Evolutionary conservation across 192 early-diverging fungal genomes (phyloP).

Genomic region (Hyaloraphidium curvatum): DNA sequence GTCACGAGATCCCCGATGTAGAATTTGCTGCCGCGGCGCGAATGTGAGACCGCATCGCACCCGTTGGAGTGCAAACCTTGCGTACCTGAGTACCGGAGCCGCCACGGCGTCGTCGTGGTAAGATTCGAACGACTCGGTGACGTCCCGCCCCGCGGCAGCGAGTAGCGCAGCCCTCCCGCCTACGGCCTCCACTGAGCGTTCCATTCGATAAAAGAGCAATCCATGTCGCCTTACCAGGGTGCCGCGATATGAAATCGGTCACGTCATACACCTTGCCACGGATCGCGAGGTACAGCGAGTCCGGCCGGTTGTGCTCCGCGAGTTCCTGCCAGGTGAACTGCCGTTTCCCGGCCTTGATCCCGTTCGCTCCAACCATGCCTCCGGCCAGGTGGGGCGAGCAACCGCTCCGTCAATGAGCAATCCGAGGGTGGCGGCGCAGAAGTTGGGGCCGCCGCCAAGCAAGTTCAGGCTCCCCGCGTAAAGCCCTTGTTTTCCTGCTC

Average conservation of each 20-base stretch:
- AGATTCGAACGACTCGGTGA: slow-evolving; percentile 10
- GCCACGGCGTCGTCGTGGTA: neutral
- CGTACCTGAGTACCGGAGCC: neutral
- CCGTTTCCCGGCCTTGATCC: no score
- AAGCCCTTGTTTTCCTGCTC: no score
- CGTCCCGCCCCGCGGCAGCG: slow-evolving; percentile 25
- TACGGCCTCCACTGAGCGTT: neutral
- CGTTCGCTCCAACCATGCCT: no score
- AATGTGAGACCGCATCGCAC: neutral
- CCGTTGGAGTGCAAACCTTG: neutral
- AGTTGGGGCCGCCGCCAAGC: no score
- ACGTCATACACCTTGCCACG: slow-evolving; percentile 33
- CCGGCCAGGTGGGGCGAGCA: no score
- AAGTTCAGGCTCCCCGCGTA: no score
- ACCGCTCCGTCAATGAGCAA: no score
- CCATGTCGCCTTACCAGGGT: slow-evolving; percentile 14
- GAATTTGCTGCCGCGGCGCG: slow-evolving; percentile 10
- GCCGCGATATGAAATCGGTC: slow-evolving; percentile 22
- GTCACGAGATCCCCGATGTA: slow-evolving; percentile 18
- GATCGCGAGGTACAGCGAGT: slow-evolving; percentile 17
- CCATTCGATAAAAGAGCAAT: neutral
- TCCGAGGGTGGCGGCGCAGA: no score
- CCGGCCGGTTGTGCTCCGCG: slow-evolving; percentile 17
- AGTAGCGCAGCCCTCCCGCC: slow-evolving; percentile 4
- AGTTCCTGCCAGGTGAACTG: slow-evolving; percentile 10